Conservation (phyloP, 768 basidiomycete genomes). For the Boletus subparvulus region DNA sequence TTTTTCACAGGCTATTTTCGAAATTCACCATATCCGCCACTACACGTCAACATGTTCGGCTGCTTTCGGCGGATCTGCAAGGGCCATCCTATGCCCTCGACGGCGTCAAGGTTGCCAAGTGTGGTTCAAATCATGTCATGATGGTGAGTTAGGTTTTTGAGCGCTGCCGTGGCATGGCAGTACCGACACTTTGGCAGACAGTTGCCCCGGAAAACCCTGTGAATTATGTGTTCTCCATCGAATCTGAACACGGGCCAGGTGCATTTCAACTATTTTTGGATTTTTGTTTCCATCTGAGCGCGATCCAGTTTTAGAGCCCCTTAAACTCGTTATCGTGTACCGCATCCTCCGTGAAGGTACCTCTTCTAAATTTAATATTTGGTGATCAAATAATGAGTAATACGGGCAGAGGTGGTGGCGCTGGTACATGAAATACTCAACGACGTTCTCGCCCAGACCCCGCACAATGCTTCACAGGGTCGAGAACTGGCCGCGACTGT, state of each 20-base stretch:
- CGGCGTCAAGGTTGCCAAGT: constrained; percentile 52
- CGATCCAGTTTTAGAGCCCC: constrained; percentile 55
- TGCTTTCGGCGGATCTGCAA: constrained; percentile 59
- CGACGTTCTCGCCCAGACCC: constrained; percentile 38
- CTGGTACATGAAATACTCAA: constrained; percentile 54
- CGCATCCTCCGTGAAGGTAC: constrained; percentile 81
- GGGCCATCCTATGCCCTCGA: constrained; percentile 43
- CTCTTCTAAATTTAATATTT: not conserved
- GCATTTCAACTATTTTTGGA: not conserved
- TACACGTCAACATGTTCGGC: constrained; percentile 74
- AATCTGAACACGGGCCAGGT: constrained; percentile 64
- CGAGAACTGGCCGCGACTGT: constrained; percentile 47
- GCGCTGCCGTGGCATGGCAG: not conserved
- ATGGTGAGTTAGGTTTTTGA: constrained; percentile 40
- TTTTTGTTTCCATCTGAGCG: constrained; percentile 10
- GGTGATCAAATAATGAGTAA: constrained; percentile 6
- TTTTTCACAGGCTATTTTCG: constrained; percentile 68
- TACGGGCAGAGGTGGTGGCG: constrained; percentile 59
- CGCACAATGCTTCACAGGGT: constrained; percentile 37
- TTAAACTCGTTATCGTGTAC: constrained; percentile 68
- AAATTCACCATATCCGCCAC: constrained; percentile 88
- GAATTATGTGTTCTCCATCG: constrained; percentile 79
- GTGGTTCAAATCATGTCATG: constrained; percentile 46
- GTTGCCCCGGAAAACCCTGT: constrained; percentile 74
- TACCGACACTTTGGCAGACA: constrained; percentile 47